Base-by-base conservation (phyloP, 331 rosid species). In the Quercus tomentella region DNA sequence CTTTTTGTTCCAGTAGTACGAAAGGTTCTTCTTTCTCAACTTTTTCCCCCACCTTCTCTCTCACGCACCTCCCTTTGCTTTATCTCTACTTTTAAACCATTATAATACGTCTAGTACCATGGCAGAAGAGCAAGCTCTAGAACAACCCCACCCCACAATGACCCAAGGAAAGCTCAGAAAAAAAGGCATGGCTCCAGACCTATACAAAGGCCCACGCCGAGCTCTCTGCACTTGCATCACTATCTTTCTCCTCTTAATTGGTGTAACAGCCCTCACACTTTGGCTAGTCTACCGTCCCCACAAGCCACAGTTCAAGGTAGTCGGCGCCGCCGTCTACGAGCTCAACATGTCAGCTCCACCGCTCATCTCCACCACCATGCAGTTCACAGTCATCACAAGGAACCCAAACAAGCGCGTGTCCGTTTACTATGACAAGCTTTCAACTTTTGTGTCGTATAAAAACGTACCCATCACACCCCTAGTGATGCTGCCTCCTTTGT, bases 231-330 rank as follows among this genome's bases (percentile, higher is more conserved):
- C 88, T 11, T 83, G 84, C 86, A 17, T 95, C 82, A 70, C 88
- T 70, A 60, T 91, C 86, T 75, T 91, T 78, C 87, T 95, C 83
- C 88, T 95, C 69, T 1, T 95, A 37, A 80, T 74, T 8, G 94
- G 94, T 60, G 81, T 81, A 85, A 84, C 85, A 8, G 61, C 74
- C 72, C 92, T 95, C 41, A 76, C 87, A 22, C 82, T 93, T 15
- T 95, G 97, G 97, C 93, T 95, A 4, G 90, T 94, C 77, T 95
- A 95, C 88, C 94, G 91, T 10, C 97, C 97, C 33, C 56, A 84
- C 63, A 86, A 87, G 26, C 99, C 99, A 1, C 84, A 58, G 10
- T 88, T 95, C 89, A 76, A 74, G 4, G 87, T 95, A 21, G 70
- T 86, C 55, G 86, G 88, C 0, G 97, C 89, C 18, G 89, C 97